Conservation (phyloP, 225 moss, liverwort and hornwort genomes). For the Marchantia polymorpha region DNA sequence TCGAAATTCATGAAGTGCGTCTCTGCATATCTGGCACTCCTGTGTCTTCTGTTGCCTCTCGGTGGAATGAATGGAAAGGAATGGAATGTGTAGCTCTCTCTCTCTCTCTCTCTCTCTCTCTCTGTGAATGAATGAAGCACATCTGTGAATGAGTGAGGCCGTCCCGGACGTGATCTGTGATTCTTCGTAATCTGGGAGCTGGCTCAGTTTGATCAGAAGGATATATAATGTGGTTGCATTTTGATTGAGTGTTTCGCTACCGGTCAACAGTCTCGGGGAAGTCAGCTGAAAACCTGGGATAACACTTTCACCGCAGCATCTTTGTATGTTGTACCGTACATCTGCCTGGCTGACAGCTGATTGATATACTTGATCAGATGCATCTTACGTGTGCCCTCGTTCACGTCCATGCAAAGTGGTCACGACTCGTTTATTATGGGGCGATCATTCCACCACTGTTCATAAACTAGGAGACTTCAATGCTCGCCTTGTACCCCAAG, state of each 20-base stretch:
- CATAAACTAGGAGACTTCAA: neutral
- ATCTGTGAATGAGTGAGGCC: neutral
- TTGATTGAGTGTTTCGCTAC: neutral
- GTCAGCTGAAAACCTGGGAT: neutral
- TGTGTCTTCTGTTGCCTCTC: neutral
- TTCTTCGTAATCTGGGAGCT: too few species aligned
- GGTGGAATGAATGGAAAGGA: neutral
- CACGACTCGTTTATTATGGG: constrained; percentile 4
- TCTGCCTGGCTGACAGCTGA: neutral
- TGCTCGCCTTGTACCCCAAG: constrained; percentile 1
- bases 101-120: neutral
- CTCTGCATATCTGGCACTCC: neutral
- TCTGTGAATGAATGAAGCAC: neutral
- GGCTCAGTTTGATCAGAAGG: neutral
- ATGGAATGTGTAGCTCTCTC: neutral
- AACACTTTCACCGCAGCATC: neutral
- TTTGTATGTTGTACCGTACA: constrained; percentile 2
- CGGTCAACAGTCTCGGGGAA: neutral
- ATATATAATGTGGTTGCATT: neutral
- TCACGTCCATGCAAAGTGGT: constrained; percentile 11
- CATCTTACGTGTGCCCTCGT: neutral
- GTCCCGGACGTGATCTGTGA: too few species aligned
- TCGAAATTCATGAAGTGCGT: constrained; percentile 1
- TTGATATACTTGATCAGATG: neutral
- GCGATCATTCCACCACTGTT: constrained; percentile 8